Base-by-base conservation (phyloP, 345 rosid species). In the Trapa incisa region DNA sequence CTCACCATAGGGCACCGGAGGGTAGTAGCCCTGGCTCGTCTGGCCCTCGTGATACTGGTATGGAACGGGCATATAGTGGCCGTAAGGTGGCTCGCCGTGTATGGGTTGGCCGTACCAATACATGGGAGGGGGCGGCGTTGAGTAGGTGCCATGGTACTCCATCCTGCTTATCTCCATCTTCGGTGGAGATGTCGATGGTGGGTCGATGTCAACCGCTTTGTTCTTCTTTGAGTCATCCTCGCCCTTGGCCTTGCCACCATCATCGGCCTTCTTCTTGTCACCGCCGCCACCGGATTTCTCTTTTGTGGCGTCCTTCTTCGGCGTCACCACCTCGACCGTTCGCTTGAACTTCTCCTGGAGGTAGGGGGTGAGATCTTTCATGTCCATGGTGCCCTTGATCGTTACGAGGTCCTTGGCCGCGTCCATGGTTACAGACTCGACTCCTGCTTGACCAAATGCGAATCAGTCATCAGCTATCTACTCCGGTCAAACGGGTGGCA, bases 311-410 rank as follows among this genome's bases (percentile, higher is more conserved):
- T 79, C 74, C 37, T 77, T 78, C 57, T 77, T 76, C 2, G 76
- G 66, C 1, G 74, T 73, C 63, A 72, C 77, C 45, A 79, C 76
- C 41, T 77, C 79, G 29, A 80, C 80, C 37, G 6, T 5, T 39
- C 75, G 69, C 70, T 58, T 75, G 32, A 81, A 72, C 71, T 65
- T 83, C 2, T 64, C 77, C 42, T 52, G 47, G 7, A 83, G 78
- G 32, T 70, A 65, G 6, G 81, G 73, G 1, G 3, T 72, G 10
- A 83, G 65, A n/a, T 67, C 75, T 65, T 81, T 81, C 2, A 47
- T 60, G 65, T 79, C 81, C 85, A 79, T 79, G 8, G 82, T 80
- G 7, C 85, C 85, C 36, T 60, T 77, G 33, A 80, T 70, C 65
- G 70, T 77, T 15, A 81, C 80, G 4, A 76, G 53, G 36, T 83